Evolutionary conservation across 352 stramenopile genomes (phyloP), one percentile per base, ranked within the genome.

Genomic region (Thalassiosira oceanica): DNA sequence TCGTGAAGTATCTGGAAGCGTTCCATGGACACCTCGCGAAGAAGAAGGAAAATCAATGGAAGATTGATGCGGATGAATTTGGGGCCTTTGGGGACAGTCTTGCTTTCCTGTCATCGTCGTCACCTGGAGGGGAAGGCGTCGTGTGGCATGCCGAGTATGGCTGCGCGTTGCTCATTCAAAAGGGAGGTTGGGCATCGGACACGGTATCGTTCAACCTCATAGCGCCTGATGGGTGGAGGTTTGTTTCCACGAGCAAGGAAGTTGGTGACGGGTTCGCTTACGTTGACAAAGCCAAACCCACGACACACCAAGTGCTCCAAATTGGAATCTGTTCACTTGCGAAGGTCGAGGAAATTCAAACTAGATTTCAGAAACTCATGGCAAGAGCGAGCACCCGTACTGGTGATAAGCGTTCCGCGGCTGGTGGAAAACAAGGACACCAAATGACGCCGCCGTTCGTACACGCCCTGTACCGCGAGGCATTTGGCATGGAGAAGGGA

Each of bases 401-500:
- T 41, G 61, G 67, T n/a, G 35, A 52, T 3, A 33, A 58, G 3
- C 45, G 61, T 33, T 68, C 37, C 28, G 56, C 65, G 28, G 43
- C 15, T 15, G 50, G 57, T 21, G 42, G 21, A 24, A 45, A 71
- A 7, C 61, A 65, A 54, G 68, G 68, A 15, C 68, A 78, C 42
- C 68, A 78, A 52, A 28, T 35, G 48, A 78, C 68, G 23, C 68
- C 68, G 37, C 41, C 46, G 0, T 78, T 74, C 23, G 69, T 78
- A 10, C 42, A 70, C 31, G 68, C 68, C 52, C 24, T 78, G 10
- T 74, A 61, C 51, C 29, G 51, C 36, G 31, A 72, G 37, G 66
- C 33, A 44, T 68, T 55, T 50, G 33, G 51, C 2, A 49, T 18
- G 2, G 3, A n/a, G 1, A 27, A 49, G n/a, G 27, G 54, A 16